Evolutionary conservation across 2,329 filamentous ascomycete species (phyloP).

Genomic region (Diatrype stigma): DNA sequence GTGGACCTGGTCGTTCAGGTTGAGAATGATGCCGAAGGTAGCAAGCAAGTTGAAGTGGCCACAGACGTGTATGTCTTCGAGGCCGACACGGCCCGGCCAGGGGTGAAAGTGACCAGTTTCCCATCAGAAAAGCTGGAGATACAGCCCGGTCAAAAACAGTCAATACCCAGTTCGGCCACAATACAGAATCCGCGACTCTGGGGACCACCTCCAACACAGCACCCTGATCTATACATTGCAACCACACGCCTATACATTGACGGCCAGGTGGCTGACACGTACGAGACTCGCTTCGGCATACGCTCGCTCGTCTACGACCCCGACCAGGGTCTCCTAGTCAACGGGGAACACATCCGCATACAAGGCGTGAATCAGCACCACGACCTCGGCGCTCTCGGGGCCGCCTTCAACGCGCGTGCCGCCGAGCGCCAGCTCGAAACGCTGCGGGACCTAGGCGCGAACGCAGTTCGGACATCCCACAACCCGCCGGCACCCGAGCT

Average conservation of each 20-base stretch:
- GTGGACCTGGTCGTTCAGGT: constrained; percentile 38
- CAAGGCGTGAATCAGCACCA: constrained; percentile 49
- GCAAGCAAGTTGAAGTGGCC: constrained; percentile 28
- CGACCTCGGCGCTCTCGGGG: constrained; percentile 45
- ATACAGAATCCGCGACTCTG: constrained; percentile 40
- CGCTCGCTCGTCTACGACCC: constrained; percentile 37
- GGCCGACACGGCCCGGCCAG: constrained; percentile 16
- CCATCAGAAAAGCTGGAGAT: neutral
- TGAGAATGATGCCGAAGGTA: constrained; percentile 33
- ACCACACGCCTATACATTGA: constrained; percentile 33
- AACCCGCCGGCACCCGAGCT: constrained; percentile 50
- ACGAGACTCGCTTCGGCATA: constrained; percentile 48
- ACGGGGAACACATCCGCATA: constrained; percentile 39
- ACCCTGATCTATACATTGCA: constrained; percentile 44
- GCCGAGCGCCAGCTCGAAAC: constrained; percentile 45
- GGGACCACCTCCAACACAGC: constrained; percentile 42
- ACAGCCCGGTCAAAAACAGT: constrained; percentile 23
- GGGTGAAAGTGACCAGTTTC: constrained; percentile 17
- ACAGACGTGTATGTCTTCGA: constrained; percentile 36
- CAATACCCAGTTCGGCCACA: constrained; percentile 29
- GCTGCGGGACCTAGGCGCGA: constrained; percentile 46
- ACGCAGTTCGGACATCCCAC: constrained; percentile 47
- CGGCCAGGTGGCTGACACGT: constrained; percentile 34
- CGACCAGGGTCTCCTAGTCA: constrained; percentile 40
- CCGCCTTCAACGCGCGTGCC: constrained; percentile 47